These are phyloP conservation scores for Draba incana DNA, from an alignment of 345 rosid genomes.

Conservation along the genomic window DNA sequence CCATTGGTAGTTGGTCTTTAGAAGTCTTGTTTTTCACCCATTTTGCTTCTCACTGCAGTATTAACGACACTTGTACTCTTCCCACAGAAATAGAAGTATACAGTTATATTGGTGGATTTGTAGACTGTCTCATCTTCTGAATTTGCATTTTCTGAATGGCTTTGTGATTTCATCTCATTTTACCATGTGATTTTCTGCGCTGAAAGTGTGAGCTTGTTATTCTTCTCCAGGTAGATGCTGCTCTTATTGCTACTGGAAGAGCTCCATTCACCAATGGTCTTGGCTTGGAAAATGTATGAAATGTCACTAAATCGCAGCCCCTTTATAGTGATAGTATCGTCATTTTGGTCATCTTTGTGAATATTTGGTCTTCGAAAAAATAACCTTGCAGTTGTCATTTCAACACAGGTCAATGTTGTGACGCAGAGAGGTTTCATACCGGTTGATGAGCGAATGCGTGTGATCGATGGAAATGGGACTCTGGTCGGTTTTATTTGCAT, in stretches of 20 bases:
- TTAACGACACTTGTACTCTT: neutral
- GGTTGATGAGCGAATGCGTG: conserved; percentile 87
- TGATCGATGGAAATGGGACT: conserved; percentile 78
- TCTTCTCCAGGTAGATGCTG: conserved; percentile 82
- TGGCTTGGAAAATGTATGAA: conserved; percentile 86
- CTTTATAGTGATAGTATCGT: neutral
- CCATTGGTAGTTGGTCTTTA: neutral
- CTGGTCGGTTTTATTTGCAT: conserved; percentile 53
- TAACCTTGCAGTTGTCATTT: conserved; percentile 26
- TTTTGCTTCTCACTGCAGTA: neutral
- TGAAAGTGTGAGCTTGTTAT: conserved; percentile 32
- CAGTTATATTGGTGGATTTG: neutral
- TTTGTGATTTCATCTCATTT: neutral
- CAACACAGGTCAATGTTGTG: conserved; percentile 76
- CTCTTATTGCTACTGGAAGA: conserved; percentile 98
- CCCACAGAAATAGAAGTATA: neutral
- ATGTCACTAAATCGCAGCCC: conserved; percentile 6
- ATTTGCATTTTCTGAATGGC: neutral
- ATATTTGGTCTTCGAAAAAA: conserved; percentile 4
- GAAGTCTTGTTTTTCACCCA: neutral
- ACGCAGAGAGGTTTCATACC: conserved; percentile 93
- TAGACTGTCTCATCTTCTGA: conserved; percentile 2
- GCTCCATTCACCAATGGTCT: conserved; percentile 99
- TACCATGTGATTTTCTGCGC: conserved; percentile 13
- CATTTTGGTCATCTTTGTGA: conserved; percentile 1